Conservation (phyloP, 176 grass and related monocot species). For the Carex parvula region DNA sequence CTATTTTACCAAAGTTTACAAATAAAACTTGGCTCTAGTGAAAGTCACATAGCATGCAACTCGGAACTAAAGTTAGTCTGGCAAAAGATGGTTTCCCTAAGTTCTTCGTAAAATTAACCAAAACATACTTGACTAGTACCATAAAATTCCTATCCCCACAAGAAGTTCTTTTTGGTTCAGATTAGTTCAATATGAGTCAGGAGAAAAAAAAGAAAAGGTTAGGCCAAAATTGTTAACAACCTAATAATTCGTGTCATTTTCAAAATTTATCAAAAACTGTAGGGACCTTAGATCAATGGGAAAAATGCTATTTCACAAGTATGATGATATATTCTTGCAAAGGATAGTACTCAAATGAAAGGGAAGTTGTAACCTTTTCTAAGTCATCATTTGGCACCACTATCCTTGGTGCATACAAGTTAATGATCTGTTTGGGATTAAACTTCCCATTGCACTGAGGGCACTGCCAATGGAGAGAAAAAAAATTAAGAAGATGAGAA, state of each 20-base stretch:
- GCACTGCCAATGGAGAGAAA: slow-evolving; percentile 42
- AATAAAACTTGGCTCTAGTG: neutral
- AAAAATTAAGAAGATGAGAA: neutral
- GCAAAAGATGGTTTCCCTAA: neutral
- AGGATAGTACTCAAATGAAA: slow-evolving; percentile 19
- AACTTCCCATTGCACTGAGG: slow-evolving; percentile 73
- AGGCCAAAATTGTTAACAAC: neutral
- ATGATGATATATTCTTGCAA: neutral
- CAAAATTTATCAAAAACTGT: neutral
- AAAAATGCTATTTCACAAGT: neutral
- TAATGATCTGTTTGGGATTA: slow-evolving; percentile 61
- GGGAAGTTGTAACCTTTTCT: slow-evolving; percentile 52
- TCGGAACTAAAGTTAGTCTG: neutral
- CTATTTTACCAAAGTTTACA: neutral
- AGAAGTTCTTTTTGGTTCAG: neutral
- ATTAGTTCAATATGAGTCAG: neutral
- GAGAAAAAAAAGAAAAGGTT: neutral
- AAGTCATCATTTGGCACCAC: slow-evolving; percentile 82
- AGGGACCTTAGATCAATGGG: neutral
- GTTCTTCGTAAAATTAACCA: neutral
- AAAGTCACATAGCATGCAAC: neutral
- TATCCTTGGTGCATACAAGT: slow-evolving; percentile 77
- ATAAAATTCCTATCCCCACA: neutral
- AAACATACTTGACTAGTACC: neutral
- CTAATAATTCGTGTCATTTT: neutral